Evolutionary conservation across 2,329 filamentous ascomycete species (phyloP), one percentile per base, ranked within the genome.

Genomic region (Alternaria novae-zelandiae): DNA sequence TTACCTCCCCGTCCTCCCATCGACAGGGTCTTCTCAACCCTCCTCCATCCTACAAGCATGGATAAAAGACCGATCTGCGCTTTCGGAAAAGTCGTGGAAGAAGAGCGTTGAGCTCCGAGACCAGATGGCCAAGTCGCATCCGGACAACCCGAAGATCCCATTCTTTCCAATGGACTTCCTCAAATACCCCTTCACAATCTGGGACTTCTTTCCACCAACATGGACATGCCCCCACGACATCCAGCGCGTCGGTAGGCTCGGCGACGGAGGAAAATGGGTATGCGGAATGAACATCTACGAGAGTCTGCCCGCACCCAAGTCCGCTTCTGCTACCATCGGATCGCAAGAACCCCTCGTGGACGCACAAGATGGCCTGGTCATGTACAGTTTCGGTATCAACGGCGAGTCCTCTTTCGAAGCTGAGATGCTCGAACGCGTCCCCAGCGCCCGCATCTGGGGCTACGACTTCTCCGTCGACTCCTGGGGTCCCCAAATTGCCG

Each of bases 331-430:
- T 3, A 62, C 55, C 36, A 62, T 65, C n/a, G 63, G 69, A 32
- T 36, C 61, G 1, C 66, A 70, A 11, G 63, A 69, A 41, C 46
- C 60, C 4, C 54, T 73, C 4, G 59, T 59, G 17, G 44, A 56
- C 15, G 11, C 61, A 1, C 59, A 74, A 53, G 68, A 70, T 5
- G 72, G 73, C 7, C 61, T 76, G 32, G 70, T 76, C 17, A 71
- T 77, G 45, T 78, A 78, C 63, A 75, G 73, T 59, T 78, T 78
- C 56, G 75, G 75, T 21, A 76, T 78, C 59, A 77, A 78, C 56
- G 73, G 69, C 53, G 75, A 78, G 57, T 78, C 75, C 3, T 75
- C 72, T 3, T 78, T 78, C 47, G 75, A 78, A 67, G 75, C 75
- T 20, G 75, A 78, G 25, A 74, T 78, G 70, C 73, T 78, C 53